Evolutionary conservation across 495 filamentous ascomycete genomes (phyloP).

Genomic region (Corynascus novoguineensis): DNA sequence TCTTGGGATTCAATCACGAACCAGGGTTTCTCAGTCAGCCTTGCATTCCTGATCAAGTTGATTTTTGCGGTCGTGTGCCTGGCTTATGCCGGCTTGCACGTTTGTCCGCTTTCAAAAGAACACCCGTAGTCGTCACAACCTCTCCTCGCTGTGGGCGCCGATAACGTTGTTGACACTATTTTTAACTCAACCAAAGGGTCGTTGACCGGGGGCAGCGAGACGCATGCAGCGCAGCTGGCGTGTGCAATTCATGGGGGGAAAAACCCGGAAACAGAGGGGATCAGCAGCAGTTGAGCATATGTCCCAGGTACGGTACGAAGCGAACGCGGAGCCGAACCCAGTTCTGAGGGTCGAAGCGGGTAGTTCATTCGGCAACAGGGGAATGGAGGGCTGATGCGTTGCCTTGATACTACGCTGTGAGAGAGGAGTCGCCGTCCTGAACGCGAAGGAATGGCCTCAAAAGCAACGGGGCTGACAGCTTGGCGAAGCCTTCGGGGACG

Average conservation of each 20-base stretch:
- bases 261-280: not conserved
- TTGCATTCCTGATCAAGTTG: no score
- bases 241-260: not conserved
- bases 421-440: not conserved
- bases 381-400: not conserved
- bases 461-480: constrained; percentile 9
- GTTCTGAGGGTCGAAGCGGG: not conserved
- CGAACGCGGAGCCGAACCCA: constrained; percentile 7
- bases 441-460: not conserved
- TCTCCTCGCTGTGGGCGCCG: no score
- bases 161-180: not conserved
- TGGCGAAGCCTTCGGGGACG: constrained; percentile 10
- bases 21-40: no score
- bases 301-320: constrained; percentile 1
- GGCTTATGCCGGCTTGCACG: no score
- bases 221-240: not conserved
- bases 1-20: no score
- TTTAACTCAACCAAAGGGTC: constrained; percentile 15
- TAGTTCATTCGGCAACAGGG: not conserved
- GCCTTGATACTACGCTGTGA: not conserved
- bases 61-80: no score
- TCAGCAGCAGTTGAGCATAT: not conserved
- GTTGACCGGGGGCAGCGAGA: constrained; percentile 2
- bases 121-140: no score
- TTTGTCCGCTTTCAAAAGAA: no score